Percentiles rank a stretch among this genome's conserved stretches.
These are phyloP conservation scores for Zanthoxylum bungeanum DNA, from an alignment of 345 rosid genomes.

Conservation along the genomic window DNA sequence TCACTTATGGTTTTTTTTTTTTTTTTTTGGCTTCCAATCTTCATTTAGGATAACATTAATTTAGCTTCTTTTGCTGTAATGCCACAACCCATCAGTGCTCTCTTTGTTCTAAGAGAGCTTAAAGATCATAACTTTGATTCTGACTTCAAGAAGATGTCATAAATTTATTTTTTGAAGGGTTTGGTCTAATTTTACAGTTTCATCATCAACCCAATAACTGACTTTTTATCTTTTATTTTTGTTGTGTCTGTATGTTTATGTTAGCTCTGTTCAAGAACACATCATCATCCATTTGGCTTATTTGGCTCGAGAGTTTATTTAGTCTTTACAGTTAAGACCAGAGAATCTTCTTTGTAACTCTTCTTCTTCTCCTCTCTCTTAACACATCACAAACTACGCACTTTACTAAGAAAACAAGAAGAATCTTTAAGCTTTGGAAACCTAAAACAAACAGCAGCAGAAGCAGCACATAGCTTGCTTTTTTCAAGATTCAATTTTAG, in stretches of 20 bases:
- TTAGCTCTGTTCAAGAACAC: no score
- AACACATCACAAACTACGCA: conserved; percentile 31
- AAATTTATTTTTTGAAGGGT: neutral
- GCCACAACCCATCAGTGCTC: conserved; percentile 31
- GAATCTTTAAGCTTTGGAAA: conserved; percentile 21
- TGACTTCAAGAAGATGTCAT: conserved; percentile 1
- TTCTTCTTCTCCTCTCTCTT: no score
- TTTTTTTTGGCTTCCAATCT: neutral
- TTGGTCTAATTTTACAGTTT: no score
- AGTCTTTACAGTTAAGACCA: neutral
- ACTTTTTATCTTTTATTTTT: no score
- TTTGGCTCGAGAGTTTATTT: conserved; percentile 2
- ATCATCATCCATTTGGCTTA: no score
- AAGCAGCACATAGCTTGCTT: neutral
- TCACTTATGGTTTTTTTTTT: conserved; percentile 31
- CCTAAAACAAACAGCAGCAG: no score
- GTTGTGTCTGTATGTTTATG: no score
- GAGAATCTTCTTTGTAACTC: conserved; percentile 6
- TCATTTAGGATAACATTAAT: no score
- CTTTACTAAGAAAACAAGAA: conserved; percentile 34
- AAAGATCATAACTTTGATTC: conserved; percentile 12
- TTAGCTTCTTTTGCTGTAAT: no score
- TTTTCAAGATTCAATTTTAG: neutral
- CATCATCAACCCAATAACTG: conserved; percentile 12
- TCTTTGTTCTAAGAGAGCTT: conserved; percentile 40